phyloP scores from a whole-genome alignment of 2,329 filamentous ascomycete genomes.

The Alternaria longipes region DNA sequence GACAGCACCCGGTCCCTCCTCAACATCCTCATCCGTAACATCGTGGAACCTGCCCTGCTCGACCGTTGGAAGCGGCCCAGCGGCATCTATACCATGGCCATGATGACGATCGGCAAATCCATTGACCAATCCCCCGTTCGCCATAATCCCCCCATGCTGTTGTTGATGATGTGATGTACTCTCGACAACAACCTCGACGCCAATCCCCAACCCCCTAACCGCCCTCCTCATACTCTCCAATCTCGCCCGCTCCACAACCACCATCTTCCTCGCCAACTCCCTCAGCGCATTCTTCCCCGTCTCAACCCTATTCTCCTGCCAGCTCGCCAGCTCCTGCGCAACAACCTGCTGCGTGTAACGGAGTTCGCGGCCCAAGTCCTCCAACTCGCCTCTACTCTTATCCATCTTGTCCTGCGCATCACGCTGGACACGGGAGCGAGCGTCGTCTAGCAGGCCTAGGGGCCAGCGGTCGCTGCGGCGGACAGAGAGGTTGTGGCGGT shows the following conservation, averaged over 20 bases:
- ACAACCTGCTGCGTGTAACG: constrained; percentile 94
- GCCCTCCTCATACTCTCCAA: constrained; percentile 83
- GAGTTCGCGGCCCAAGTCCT: constrained; percentile 80
- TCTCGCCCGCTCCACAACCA: constrained; percentile 80
- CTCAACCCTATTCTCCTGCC: constrained; percentile 87
- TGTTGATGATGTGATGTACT: too few relatives aligned
- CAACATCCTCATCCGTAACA: constrained; percentile 13
- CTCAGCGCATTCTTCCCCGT: constrained; percentile 78
- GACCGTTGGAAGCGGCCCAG: not conserved
- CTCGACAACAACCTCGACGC: not conserved
- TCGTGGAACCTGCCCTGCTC: constrained; percentile 6
- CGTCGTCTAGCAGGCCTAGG: constrained; percentile 84
- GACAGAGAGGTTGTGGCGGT: constrained; percentile 79
- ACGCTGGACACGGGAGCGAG: constrained; percentile 79
- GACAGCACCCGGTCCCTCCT: constrained; percentile 25
- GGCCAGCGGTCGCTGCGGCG: constrained; percentile 81
- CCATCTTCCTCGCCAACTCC: constrained; percentile 78
- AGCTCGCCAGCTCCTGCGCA: constrained; percentile 88
- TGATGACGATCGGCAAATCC: not conserved
- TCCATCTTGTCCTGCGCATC: constrained; percentile 84
- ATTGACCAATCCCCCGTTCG: not conserved
- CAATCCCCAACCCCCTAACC: constrained; percentile 64
- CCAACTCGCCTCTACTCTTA: constrained; percentile 74
- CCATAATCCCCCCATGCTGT: too few relatives aligned
- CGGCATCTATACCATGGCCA: not conserved